Evolutionary conservation across 768 basidiomycete genomes (phyloP).

Genomic region (Suillus luteus): DNA sequence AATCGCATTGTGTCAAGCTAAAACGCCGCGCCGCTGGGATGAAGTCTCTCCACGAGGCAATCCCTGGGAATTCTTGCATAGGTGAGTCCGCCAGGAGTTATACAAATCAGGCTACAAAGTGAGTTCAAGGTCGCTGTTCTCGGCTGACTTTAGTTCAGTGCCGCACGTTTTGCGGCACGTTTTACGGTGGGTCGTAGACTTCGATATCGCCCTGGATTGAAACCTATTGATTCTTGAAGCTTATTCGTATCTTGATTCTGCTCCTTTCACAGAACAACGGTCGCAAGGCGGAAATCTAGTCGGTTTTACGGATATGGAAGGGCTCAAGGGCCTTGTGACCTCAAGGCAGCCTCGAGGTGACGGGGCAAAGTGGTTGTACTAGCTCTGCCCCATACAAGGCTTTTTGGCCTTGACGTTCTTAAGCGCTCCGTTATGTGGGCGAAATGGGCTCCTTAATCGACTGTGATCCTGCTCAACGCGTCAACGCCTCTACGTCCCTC

Average conservation of each 20-base stretch:
- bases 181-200: neutral
- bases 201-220: neutral
- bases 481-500: conserved; percentile 17
- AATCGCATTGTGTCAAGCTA: conserved; percentile 2
- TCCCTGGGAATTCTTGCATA: conserved; percentile 3
- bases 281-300: conserved; percentile 25
- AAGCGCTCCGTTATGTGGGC: conserved; percentile 24
- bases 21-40: conserved; percentile 11
- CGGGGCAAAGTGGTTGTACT: conserved; percentile 35
- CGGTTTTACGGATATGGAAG: conserved; percentile 29
- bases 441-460: conserved; percentile 15
- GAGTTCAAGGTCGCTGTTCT: neutral
- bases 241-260: conserved; percentile 4
- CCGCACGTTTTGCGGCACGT: conserved; percentile 1
- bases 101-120: conserved; percentile 1
- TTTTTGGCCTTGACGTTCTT: conserved; percentile 31
- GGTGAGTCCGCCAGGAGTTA: neutral
- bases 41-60: conserved; percentile 8
- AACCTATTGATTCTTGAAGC: neutral
- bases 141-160: neutral
- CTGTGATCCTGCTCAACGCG: conserved; percentile 17
- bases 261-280: conserved; percentile 12
- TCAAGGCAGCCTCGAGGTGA: conserved; percentile 44
- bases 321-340: conserved; percentile 27
- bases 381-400: conserved; percentile 19